Conservation (phyloP, 345 rosid genomes). For the Eucalyptus melliodora region DNA sequence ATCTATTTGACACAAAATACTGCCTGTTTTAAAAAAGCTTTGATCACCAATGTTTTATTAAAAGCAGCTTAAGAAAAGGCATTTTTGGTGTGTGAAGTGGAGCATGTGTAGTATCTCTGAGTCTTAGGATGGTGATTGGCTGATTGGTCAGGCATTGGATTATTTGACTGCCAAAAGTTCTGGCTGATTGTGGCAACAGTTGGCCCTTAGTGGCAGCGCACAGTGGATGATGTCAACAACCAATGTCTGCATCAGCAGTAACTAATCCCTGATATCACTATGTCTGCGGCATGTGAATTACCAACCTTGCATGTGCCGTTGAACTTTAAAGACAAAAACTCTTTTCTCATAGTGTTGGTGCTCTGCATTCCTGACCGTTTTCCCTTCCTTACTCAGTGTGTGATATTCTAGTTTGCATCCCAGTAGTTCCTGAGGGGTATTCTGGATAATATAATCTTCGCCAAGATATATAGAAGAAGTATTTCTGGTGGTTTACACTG, state of each 20-base stretch:
- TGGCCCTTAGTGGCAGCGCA: background rate
- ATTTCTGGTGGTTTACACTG: background rate
- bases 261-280: background rate
- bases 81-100: background rate
- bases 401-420: background rate
- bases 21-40: background rate
- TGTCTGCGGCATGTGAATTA: background rate
- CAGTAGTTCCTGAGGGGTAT: background rate
- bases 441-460: background rate
- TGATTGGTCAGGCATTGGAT: background rate
- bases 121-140: background rate
- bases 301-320: background rate
- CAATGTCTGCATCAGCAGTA: background rate
- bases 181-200: background rate
- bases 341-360: background rate
- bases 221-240: background rate
- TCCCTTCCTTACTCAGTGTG: background rate
- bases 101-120: background rate
- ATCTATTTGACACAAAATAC: background rate
- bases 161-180: background rate
- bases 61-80: background rate
- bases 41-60: background rate
- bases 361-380: background rate
- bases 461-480: background rate
- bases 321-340: background rate